Conservation (phyloP, 192 early-diverging fungal genomes). For the Coemansia sp. region DNA sequence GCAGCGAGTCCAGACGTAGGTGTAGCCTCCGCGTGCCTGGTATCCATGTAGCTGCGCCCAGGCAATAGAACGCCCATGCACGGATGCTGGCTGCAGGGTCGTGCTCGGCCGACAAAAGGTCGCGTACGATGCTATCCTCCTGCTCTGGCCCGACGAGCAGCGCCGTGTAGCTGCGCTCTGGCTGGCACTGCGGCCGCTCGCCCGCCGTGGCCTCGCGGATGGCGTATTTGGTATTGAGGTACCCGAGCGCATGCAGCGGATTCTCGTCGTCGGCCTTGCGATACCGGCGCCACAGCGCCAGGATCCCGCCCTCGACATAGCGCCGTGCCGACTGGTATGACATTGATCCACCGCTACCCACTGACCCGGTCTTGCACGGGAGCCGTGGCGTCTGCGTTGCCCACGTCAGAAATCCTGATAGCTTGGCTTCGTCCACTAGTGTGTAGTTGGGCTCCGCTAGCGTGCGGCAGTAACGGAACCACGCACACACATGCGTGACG, state of each 20-base stretch:
- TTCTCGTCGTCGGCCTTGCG: slow-evolving; percentile 44
- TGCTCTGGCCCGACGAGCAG: slow-evolving; percentile 35
- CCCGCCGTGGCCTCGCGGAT: slow-evolving; percentile 55
- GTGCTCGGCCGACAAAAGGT: slow-evolving; percentile 28
- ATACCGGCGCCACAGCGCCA: slow-evolving; percentile 57
- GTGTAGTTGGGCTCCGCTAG: slow-evolving; percentile 53
- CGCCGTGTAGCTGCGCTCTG: slow-evolving; percentile 46
- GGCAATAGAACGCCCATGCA: slow-evolving; percentile 54
- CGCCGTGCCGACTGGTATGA: slow-evolving; percentile 57
- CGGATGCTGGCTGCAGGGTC: slow-evolving; percentile 36
- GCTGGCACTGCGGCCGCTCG: slow-evolving; percentile 40
- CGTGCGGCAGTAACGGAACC: slow-evolving; percentile 58
- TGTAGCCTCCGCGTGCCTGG: slow-evolving; percentile 50
- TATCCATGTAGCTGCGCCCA: slow-evolving; percentile 54
- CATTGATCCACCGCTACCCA: slow-evolving; percentile 49
- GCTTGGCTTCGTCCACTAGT: slow-evolving; percentile 52
- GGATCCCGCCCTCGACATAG: slow-evolving; percentile 56
- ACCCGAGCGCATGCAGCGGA: slow-evolving; percentile 54
- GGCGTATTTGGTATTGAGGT: slow-evolving; percentile 57
- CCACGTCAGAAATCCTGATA: slow-evolving; percentile 56
- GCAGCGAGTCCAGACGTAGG: slow-evolving; percentile 52
- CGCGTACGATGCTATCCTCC: slow-evolving; percentile 42
- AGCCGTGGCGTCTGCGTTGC: slow-evolving; percentile 56
- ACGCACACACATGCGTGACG: slow-evolving; percentile 55
- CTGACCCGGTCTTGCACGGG: slow-evolving; percentile 50